phyloP scores from a whole-genome alignment of 169 alveolate genomes.

The Cryptosporidium andersoni region DNA sequence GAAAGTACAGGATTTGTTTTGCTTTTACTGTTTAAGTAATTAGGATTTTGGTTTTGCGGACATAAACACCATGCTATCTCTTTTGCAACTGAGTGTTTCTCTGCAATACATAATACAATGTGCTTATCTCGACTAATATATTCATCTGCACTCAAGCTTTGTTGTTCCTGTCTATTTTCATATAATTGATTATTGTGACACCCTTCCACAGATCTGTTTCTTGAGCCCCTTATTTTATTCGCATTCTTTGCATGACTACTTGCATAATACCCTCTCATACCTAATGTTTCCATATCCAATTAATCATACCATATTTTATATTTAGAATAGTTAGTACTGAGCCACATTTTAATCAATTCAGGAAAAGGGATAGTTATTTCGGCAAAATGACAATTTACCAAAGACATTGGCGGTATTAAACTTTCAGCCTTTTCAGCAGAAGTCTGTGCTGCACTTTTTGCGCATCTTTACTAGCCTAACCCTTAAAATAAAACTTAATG shows the following conservation, averaged over 20 bases:
- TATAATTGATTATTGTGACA: not conserved
- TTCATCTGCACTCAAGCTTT: not conserved
- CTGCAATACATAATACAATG: conserved; percentile 80
- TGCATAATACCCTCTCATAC: no score
- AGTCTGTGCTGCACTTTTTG: not conserved
- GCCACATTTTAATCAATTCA: not conserved
- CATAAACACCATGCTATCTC: conserved; percentile 75
- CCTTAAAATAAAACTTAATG: not conserved
- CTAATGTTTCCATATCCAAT: not conserved
- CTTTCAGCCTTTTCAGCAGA: no score
- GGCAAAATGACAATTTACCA: not conserved
- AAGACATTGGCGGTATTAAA: not conserved
- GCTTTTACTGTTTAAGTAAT: conserved; percentile 67
- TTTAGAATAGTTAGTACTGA: not conserved
- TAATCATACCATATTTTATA: not conserved
- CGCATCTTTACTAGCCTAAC: not conserved
- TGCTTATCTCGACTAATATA: not conserved
- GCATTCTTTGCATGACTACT: not conserved
- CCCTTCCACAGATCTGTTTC: not conserved
- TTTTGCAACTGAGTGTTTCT: conserved; percentile 84
- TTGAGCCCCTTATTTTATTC: not conserved
- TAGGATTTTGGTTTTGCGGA: conserved; percentile 22
- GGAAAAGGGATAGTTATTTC: not conserved
- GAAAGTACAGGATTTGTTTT: conserved; percentile 79
- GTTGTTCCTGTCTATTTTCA: not conserved